phyloP scores from a whole-genome alignment of 1,139 yeast species.

The Pichia terricola region DNA sequence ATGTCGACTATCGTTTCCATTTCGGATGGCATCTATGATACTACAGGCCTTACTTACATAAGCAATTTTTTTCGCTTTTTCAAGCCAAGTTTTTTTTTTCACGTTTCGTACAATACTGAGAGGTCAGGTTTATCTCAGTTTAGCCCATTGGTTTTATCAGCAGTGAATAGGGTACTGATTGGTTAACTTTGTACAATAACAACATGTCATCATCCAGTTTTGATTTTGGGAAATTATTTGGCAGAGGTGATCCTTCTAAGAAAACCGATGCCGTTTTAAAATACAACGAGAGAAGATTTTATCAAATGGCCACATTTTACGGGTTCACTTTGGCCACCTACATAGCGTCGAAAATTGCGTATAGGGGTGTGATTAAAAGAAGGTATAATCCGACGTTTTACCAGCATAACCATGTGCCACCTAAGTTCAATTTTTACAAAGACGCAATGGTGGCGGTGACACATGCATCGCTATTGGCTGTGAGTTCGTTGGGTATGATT shows the following conservation, averaged over 20 bases:
- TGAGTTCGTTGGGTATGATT: constrained; percentile 63
- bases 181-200: too few species aligned
- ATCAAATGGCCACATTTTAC: constrained; percentile 64
- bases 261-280: constrained; percentile 23
- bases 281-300: constrained; percentile 47
- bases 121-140: too few species aligned
- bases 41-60: too few species aligned
- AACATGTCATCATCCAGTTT: constrained; percentile 11
- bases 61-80: too few species aligned
- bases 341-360: constrained; percentile 63
- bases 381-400: constrained; percentile 70
- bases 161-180: too few species aligned
- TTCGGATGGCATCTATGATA: too few species aligned
- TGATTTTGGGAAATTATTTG: constrained; percentile 21
- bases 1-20: too few species aligned
- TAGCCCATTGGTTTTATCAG: too few species aligned
- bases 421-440: constrained; percentile 65
- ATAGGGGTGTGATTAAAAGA: constrained; percentile 62
- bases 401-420: constrained; percentile 82
- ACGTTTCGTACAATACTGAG: too few species aligned
- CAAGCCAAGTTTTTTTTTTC: too few species aligned
- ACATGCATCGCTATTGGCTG: constrained; percentile 68
- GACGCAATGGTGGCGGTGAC: constrained; percentile 87
- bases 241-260: constrained; percentile 19
- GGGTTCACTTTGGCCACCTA: constrained; percentile 68